Evolutionary conservation across 164 flowering plant genomes (phyloP).

Genomic region (Pachysandra terminalis): DNA sequence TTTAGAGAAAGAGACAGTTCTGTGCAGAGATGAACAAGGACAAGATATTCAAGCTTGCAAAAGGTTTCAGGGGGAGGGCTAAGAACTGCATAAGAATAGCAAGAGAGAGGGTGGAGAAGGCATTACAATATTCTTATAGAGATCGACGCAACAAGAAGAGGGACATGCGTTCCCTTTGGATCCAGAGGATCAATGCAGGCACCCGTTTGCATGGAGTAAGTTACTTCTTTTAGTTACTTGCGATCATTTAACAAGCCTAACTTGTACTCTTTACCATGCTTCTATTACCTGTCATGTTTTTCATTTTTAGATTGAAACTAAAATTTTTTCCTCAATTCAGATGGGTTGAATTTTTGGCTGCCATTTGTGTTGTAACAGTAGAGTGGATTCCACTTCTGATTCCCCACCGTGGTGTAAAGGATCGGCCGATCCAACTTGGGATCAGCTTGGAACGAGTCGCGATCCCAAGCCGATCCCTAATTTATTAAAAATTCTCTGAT

Average conservation of each 20-base stretch:
- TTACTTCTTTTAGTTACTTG: not conserved
- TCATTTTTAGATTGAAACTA: no score
- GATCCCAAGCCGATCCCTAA: no score
- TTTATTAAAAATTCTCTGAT: no score
- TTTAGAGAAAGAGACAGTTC: conserved; percentile 14
- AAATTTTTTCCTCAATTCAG: no score
- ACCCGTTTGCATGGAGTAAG: conserved; percentile 74
- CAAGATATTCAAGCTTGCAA: conserved; percentile 74
- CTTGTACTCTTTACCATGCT: no score
- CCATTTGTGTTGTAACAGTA: no score
- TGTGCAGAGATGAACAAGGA: conserved; percentile 54
- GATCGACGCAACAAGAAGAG: conserved; percentile 92
- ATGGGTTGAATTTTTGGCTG: no score
- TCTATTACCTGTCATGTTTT: not conserved
- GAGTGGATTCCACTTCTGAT: no score
- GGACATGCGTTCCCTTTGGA: conserved; percentile 95
- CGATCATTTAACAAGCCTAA: no score
- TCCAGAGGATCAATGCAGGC: conserved; percentile 90
- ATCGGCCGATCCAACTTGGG: no score
- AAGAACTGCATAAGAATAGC: conserved; percentile 92
- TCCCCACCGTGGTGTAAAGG: no score
- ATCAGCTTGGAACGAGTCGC: no score
- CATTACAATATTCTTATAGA: conserved; percentile 80
- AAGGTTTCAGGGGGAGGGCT: conserved; percentile 88
- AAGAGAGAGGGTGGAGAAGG: conserved; percentile 91